A percentile compares a stretch with the other conserved stretches of the same genome.
phyloP scores from a whole-genome alignment of 345 rosid genomes.

The Durio zibethinus region DNA sequence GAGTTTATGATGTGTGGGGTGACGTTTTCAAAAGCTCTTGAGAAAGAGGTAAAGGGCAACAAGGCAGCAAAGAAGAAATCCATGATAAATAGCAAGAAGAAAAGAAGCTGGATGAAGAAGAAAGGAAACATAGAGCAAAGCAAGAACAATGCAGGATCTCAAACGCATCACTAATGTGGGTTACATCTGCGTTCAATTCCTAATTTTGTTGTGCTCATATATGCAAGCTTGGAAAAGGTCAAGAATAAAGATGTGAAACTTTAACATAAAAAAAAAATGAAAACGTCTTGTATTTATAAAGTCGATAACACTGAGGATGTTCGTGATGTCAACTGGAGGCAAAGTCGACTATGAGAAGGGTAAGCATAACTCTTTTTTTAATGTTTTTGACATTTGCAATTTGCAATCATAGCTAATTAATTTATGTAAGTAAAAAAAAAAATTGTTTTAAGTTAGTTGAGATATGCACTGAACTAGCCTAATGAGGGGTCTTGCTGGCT shows the following conservation, averaged over 20 bases:
- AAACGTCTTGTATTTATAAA: not conserved
- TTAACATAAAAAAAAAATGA: not conserved
- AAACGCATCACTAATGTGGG: not conserved
- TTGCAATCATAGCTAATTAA: not conserved
- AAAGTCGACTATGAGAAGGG: not conserved
- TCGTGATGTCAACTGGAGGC: not conserved
- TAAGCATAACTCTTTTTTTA: too few relatives aligned
- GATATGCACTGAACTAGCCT: too few relatives aligned
- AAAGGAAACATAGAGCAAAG: not conserved
- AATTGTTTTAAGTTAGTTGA: too few relatives aligned
- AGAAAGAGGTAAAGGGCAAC: not conserved
- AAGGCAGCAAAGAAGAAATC: not conserved
- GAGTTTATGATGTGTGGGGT: too few relatives aligned
- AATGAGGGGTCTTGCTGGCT: too few relatives aligned
- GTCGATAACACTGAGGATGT: not conserved
- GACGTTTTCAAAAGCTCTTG: not conserved
- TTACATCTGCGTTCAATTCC: not conserved
- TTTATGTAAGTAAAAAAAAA: too few relatives aligned
- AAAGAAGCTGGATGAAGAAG: not conserved
- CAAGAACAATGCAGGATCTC: not conserved
- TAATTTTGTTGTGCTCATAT: not conserved
- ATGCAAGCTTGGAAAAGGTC: not conserved
- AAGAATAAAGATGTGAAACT: not conserved
- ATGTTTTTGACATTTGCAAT: not conserved
- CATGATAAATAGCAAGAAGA: not conserved